Base-by-base conservation (phyloP, 1,284 basidiomycete genomes). In the Cryptococcus floricola region DNA sequence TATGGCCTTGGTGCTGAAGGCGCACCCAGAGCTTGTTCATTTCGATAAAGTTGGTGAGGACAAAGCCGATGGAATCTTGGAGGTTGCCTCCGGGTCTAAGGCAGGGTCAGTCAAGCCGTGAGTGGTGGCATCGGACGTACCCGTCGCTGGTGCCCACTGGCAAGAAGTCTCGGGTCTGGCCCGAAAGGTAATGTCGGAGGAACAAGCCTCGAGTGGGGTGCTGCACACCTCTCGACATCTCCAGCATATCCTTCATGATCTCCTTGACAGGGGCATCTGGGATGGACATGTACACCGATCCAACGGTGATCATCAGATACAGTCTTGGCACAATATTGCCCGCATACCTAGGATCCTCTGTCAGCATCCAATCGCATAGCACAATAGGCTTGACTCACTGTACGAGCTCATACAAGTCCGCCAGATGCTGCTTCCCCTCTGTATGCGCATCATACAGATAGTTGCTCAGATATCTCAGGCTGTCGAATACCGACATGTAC, bases 201-300 rank as follows among this genome's bases (percentile, higher is more conserved):
- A 97, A 97, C 39, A 97, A 79, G 31, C 93, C 94, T 50, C 94
- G 82, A 44, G 91, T 92, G 16, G 93, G 93, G 74, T 96, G 91
- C 63, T 97, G 82, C 5, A 96, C 90, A 58, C 94, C 93, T 39
- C 92, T 82, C 31, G 91, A 91, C 93, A 97, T 97, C 76, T 97
- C 93, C 86, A 97, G 88, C 92, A 97, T 95, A 77, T 97, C 93
- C 82, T 95, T 96, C 93, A 96, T 97, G 64, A 97, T 91, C 79
- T 97, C 92, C 81, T 92, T 94, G 57, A 96, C 86, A 6, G 93
- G 93, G 7, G 92, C 91, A 55, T 95, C 92, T 2, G 91, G 85
- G 45, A 96, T 87, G 19, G 91, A 92, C 93, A 96, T 96, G 81
- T 95, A 96, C 19, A 97, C 92, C 1, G 93, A 90, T 56, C 93